phyloP scores from a whole-genome alignment of 1,284 basidiomycete species.

The Ustilago trichophora region DNA sequence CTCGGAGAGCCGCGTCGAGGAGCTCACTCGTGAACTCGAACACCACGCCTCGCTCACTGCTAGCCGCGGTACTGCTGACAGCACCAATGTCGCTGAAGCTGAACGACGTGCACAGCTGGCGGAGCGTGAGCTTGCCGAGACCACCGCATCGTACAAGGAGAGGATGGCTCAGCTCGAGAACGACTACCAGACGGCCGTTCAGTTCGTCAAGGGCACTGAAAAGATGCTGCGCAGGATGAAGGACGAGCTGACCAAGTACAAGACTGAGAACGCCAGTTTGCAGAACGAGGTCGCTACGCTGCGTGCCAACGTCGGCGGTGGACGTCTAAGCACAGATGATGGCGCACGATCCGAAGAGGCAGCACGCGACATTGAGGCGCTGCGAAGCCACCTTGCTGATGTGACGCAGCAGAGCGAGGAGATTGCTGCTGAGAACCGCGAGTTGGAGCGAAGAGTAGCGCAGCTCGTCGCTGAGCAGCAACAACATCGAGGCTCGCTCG shows the following conservation, averaged over 20 bases:
- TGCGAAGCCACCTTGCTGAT: slow-evolving; percentile 50
- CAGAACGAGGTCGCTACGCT: slow-evolving; percentile 45
- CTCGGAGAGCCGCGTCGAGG: slow-evolving; percentile 58
- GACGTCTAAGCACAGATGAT: slow-evolving; percentile 33
- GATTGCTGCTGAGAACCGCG: slow-evolving; percentile 57
- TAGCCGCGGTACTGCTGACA: slow-evolving; percentile 74
- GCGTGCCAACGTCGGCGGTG: slow-evolving; percentile 15
- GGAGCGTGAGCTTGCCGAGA: slow-evolving; percentile 63
- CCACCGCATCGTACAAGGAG: slow-evolving; percentile 62
- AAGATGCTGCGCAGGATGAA: slow-evolving; percentile 99
- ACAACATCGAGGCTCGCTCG: slow-evolving; percentile 44
- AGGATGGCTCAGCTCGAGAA: slow-evolving; percentile 79
- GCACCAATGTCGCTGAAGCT: slow-evolving; percentile 79
- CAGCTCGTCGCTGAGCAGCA: slow-evolving; percentile 51
- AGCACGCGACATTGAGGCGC: slow-evolving; percentile 55
- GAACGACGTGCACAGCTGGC: slow-evolving; percentile 70
- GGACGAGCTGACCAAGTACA: slow-evolving; percentile 68
- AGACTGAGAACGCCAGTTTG: slow-evolving; percentile 62
- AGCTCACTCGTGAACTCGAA: slow-evolving; percentile 57
- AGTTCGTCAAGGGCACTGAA: slow-evolving; percentile 85
- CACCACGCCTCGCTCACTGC: slow-evolving; percentile 68
- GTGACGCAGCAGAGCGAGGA: slow-evolving; percentile 59
- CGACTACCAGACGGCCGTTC: slow-evolving; percentile 91
- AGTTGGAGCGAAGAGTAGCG: slow-evolving; percentile 52
- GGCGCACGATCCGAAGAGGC: slow-evolving; percentile 48